These are phyloP conservation scores for Fragaria vesca DNA, from an alignment of 306 rosid species.

Conservation along the genomic window DNA sequence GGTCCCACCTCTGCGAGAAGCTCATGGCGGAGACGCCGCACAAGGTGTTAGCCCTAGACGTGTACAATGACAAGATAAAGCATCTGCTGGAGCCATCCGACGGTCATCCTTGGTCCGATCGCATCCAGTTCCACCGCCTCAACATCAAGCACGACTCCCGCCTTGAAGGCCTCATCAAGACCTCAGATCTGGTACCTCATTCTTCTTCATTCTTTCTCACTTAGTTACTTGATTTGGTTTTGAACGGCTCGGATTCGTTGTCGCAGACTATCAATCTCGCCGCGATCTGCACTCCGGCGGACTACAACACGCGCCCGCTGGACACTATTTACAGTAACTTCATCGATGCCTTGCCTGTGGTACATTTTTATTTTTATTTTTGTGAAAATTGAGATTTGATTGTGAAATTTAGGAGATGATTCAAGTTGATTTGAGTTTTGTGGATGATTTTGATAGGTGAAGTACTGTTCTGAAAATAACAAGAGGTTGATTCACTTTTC, in stretches of 20 bases:
- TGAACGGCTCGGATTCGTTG: background rate
- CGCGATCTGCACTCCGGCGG: constrained; percentile 95
- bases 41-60: constrained; percentile 75
- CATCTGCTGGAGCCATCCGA: constrained; percentile 70
- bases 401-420: constrained; percentile 25
- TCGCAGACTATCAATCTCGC: constrained; percentile 83
- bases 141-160: constrained; percentile 88
- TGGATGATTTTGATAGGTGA: constrained; percentile 44
- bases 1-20: constrained; percentile 91
- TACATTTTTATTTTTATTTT: constrained; percentile 1
- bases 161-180: constrained; percentile 86
- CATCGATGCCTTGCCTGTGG: constrained; percentile 94
- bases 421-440: constrained; percentile 29
- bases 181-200: constrained; percentile 84
- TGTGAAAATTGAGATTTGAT: background rate
- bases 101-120: constrained; percentile 60
- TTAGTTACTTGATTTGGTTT: background rate
- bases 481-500: constrained; percentile 93
- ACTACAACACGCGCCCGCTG: constrained; percentile 87
- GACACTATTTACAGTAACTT: constrained; percentile 94
- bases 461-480: constrained; percentile 85
- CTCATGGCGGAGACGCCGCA: constrained; percentile 77
- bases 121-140: constrained; percentile 87
- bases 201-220: background rate
- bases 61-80: constrained; percentile 85